Percentiles rank a stretch among this genome's conserved stretches.
These are phyloP conservation scores for Fusarium nodosum DNA, from an alignment of 2,329 filamentous ascomycete genomes.

Conservation along the genomic window DNA sequence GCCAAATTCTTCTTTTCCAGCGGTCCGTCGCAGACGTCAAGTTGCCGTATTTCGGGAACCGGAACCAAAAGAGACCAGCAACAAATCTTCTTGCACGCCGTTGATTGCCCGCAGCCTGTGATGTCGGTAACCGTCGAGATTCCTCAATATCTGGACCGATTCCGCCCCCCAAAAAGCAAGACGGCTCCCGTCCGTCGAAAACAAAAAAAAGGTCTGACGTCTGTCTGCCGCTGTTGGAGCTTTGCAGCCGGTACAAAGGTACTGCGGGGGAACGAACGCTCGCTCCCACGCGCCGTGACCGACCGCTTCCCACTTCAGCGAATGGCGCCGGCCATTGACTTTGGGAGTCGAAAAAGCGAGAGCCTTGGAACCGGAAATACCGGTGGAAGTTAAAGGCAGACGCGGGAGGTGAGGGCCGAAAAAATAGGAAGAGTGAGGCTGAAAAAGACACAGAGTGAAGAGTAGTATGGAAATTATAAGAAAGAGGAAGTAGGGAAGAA, in stretches of 20 bases:
- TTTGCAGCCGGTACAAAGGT: conserved; percentile 57
- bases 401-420: conserved; percentile 21
- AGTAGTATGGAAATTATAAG: conserved; percentile 29
- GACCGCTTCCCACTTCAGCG: conserved; percentile 66
- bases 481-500: conserved; percentile 34
- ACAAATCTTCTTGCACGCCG: conserved; percentile 8
- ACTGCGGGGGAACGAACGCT: conserved; percentile 67
- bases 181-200: conserved; percentile 21
- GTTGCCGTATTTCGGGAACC: conserved; percentile 27
- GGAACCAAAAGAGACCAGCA: conserved; percentile 6
- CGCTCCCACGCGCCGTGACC: conserved; percentile 70
- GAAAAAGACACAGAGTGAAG: conserved; percentile 18
- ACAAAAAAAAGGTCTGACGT: conserved; percentile 20
- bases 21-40: conserved; percentile 23
- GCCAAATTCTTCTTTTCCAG: conserved; percentile 14
- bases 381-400: conserved; percentile 20
- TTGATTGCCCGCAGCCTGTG: conserved; percentile 17
- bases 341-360: conserved; percentile 40
- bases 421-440: conserved; percentile 15
- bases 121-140: conserved; percentile 21
- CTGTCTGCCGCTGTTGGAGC: conserved; percentile 44
- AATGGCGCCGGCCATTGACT: conserved; percentile 70
- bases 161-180: conserved; percentile 32
- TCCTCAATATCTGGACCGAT: conserved; percentile 23
- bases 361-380: conserved; percentile 30